phyloP scores from a whole-genome alignment of 331 rosid species.

The Acacia concinna region DNA sequence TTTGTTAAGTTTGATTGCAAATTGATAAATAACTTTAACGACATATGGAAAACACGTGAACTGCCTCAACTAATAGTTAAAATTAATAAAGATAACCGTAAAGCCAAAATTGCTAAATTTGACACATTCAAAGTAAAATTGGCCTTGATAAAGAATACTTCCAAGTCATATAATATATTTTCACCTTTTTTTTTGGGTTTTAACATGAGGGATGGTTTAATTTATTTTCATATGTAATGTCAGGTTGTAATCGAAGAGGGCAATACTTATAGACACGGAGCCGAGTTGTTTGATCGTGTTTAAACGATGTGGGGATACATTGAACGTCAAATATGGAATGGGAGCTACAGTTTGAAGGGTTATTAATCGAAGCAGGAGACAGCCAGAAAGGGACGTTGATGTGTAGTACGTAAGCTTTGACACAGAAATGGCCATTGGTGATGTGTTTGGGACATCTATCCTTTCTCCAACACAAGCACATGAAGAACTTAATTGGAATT shows the following conservation, averaged over 20 bases:
- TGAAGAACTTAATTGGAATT: no score
- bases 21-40: no score
- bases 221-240: background rate
- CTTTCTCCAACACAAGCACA: background rate
- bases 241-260: background rate
- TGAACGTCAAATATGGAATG: conserved; percentile 5
- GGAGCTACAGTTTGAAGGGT: background rate
- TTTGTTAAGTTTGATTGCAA: no score
- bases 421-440: background rate
- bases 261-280: background rate
- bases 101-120: no score
- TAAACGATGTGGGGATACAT: background rate
- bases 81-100: no score
- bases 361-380: background rate
- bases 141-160: no score
- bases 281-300: background rate
- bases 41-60: no score
- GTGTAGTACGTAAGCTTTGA: conserved; percentile 10
- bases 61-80: no score
- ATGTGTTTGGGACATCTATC: background rate
- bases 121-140: no score
- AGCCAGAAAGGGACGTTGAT: background rate
- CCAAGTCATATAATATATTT: no score
- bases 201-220: background rate
- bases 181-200: background rate